These are phyloP conservation scores for Alternaria panax DNA, from an alignment of 2,329 filamentous ascomycete species.

Conservation along the genomic window DNA sequence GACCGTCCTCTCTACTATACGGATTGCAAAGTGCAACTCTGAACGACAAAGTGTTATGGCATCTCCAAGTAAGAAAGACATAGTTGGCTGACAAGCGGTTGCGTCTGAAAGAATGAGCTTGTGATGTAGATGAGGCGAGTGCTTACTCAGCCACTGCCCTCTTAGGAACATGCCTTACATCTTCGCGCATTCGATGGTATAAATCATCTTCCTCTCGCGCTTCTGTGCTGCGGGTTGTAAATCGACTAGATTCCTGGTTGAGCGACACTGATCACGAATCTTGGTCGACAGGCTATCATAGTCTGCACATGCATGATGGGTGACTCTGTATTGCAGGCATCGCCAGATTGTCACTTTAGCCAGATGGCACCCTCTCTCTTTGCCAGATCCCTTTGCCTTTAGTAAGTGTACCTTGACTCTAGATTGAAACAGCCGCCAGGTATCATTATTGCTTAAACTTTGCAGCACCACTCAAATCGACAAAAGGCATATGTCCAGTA, in stretches of 20 bases:
- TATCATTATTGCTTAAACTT: not conserved
- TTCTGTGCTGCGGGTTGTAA: not conserved
- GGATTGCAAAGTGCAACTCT: not conserved
- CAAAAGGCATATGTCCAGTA: not conserved
- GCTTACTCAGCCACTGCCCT: constrained; percentile 1
- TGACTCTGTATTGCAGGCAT: not conserved
- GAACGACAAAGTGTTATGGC: not conserved
- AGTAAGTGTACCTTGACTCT: not conserved
- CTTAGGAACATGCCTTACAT: not conserved
- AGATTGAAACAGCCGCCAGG: not conserved
- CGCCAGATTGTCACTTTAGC: not conserved
- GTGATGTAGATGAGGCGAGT: constrained; percentile 1
- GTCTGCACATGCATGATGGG: not conserved
- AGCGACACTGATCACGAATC: too few species aligned
- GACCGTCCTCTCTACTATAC: not conserved
- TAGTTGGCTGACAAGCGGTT: not conserved
- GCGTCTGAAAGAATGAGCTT: not conserved
- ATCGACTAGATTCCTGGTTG: not conserved
- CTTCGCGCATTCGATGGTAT: not conserved
- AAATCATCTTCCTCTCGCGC: not conserved
- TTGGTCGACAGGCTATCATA: not conserved
- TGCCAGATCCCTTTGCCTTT: not conserved
- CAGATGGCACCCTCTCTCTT: not conserved
- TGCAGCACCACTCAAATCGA: not conserved
- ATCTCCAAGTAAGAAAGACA: not conserved